phyloP scores from a whole-genome alignment of 768 basidiomycete genomes.

The Lactifluus echinatus region DNA sequence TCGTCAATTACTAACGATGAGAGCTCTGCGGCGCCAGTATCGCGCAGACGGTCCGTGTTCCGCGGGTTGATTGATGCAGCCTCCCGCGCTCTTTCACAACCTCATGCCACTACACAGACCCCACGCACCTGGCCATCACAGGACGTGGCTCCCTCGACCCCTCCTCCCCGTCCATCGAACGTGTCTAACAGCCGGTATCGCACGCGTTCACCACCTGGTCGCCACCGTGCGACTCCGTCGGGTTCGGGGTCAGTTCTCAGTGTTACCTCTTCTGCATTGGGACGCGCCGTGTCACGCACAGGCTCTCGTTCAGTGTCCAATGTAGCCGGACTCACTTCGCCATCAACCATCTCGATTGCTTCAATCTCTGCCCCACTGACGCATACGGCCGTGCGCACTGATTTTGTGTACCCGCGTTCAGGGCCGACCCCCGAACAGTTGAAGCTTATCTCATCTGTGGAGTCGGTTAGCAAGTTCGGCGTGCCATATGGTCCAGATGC shows the following conservation, averaged over 20 bases:
- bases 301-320: constrained; percentile 34
- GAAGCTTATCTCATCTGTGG: constrained; percentile 59
- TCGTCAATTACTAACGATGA: neutral
- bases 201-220: constrained; percentile 19
- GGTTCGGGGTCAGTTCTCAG: constrained; percentile 32
- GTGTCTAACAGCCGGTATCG: constrained; percentile 11
- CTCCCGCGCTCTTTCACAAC: constrained; percentile 14
- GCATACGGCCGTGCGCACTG: constrained; percentile 63
- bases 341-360: constrained; percentile 61
- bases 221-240: constrained; percentile 29
- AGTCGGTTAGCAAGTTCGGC: constrained; percentile 60
- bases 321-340: constrained; percentile 40
- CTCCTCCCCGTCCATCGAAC: constrained; percentile 10
- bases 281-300: constrained; percentile 41
- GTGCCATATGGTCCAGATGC: constrained; percentile 72
- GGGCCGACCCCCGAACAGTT: constrained; percentile 59
- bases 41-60: constrained; percentile 39
- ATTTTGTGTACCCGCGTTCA: constrained; percentile 56
- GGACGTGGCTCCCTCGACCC: neutral
- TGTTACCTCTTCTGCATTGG: constrained; percentile 31
- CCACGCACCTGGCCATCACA: neutral
- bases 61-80: constrained; percentile 23
- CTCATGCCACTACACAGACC: neutral
- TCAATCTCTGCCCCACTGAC: constrained; percentile 71
- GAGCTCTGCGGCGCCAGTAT: neutral